Evolutionary conservation across 2,329 filamentous ascomycete species (phyloP).

Genomic region (Tolypocladium ophioglossoides): DNA sequence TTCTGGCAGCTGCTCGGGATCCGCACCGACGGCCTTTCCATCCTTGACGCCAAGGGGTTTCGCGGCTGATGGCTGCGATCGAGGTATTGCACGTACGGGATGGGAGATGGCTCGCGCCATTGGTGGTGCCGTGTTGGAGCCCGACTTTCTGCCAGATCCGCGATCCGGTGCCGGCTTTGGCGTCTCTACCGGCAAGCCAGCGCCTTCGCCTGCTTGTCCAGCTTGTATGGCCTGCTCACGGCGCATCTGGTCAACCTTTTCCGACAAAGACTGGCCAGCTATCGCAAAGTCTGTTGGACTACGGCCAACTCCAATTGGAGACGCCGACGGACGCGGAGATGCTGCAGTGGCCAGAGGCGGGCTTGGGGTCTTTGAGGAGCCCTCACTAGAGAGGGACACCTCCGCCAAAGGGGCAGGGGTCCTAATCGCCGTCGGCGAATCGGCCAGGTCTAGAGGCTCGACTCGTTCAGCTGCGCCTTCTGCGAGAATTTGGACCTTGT

Average conservation of each 20-base stretch:
- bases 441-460: constrained; percentile 39
- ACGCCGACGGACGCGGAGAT: constrained; percentile 9
- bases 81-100: constrained; percentile 34
- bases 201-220: constrained; percentile 10
- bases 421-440: constrained; percentile 18
- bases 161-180: constrained; percentile 20
- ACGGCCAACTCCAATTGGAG: constrained; percentile 9
- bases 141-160: constrained; percentile 32
- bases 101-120: constrained; percentile 44
- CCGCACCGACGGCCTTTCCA: constrained; percentile 15
- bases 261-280: constrained; percentile 22
- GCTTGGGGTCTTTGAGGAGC: neutral
- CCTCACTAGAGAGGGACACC: neutral
- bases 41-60: constrained; percentile 30
- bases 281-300: constrained; percentile 8
- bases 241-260: constrained; percentile 41
- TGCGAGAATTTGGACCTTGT: constrained; percentile 17
- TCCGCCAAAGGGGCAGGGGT: constrained; percentile 4
- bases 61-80: constrained; percentile 31
- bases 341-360: neutral
- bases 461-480: constrained; percentile 33
- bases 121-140: constrained; percentile 37
- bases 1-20: constrained; percentile 18
- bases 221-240: constrained; percentile 30
- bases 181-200: constrained; percentile 8